These are phyloP conservation scores for Lactarius vividus DNA, from an alignment of 768 basidiomycete genomes.

Conservation along the genomic window DNA sequence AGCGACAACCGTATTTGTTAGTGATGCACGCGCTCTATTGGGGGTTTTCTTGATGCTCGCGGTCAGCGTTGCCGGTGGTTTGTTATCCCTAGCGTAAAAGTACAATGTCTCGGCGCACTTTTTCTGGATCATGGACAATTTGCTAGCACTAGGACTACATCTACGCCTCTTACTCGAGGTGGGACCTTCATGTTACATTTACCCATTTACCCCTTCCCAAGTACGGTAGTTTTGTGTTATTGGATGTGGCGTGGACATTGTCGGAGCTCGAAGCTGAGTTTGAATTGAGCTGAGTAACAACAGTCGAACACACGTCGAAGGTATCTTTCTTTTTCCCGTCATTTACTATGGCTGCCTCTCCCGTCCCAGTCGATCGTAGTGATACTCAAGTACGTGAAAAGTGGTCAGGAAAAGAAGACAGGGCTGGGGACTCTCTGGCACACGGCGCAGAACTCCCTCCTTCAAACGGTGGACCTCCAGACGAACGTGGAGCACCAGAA, in stretches of 20 bases:
- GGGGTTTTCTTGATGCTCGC: constrained; percentile 39
- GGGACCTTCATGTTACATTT: constrained; percentile 3
- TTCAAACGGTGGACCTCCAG: constrained; percentile 27
- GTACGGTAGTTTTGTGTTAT: neutral
- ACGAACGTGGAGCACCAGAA: constrained; percentile 27
- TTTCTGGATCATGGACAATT: constrained; percentile 12
- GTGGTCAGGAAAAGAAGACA: constrained; percentile 28
- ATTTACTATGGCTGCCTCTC: constrained; percentile 30
- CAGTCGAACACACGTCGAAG: constrained; percentile 7
- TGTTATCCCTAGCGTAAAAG: constrained; percentile 43
- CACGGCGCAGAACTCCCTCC: constrained; percentile 27
- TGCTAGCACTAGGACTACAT: constrained; percentile 1
- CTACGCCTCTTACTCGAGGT: neutral
- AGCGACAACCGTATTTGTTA: constrained; percentile 31
- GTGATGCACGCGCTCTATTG: constrained; percentile 37
- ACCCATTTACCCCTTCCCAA: neutral
- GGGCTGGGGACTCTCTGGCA: constrained; percentile 27
- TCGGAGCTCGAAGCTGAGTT: constrained; percentile 30
- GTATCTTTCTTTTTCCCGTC: constrained; percentile 19
- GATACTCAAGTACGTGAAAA: constrained; percentile 27
- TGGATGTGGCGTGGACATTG: constrained; percentile 24
- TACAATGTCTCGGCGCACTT: constrained; percentile 1
- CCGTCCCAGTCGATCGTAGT: constrained; percentile 26
- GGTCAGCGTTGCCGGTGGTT: constrained; percentile 41
- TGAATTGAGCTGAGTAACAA: constrained; percentile 6